These are phyloP conservation scores for Halenospora varia DNA, from an alignment of 495 filamentous ascomycete species.

Conservation along the genomic window DNA sequence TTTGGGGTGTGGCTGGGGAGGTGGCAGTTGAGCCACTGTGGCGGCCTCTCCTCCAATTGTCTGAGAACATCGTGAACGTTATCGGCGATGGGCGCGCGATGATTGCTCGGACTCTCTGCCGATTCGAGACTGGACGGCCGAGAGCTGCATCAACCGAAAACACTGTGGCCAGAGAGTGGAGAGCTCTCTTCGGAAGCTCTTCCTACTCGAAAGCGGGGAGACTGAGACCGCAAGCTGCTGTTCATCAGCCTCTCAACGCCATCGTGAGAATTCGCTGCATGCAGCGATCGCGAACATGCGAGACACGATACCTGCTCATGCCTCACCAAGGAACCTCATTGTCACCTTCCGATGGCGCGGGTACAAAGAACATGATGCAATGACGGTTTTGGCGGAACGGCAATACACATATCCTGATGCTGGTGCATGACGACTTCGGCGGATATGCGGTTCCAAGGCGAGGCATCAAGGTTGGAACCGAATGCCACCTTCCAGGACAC, in stretches of 20 bases:
- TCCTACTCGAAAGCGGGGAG: background rate
- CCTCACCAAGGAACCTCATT: too few species aligned
- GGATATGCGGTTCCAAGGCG: background rate
- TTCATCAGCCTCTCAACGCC: too few species aligned
- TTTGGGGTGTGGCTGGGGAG: background rate
- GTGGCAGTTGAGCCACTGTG: background rate
- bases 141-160: background rate
- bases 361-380: background rate
- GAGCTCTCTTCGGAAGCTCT: too few species aligned
- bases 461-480: too few species aligned
- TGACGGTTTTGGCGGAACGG: background rate
- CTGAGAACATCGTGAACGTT: background rate
- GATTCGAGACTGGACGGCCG: background rate
- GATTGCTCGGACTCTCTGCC: too few species aligned
- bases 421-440: background rate
- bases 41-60: background rate
- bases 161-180: background rate
- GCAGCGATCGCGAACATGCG: too few species aligned
- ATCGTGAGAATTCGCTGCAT: background rate
- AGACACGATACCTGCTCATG: too few species aligned
- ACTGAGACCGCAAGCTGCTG: background rate
- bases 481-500: background rate
- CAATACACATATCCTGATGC: background rate
- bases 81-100: background rate
- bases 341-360: background rate